Base-by-base conservation (phyloP, 805 yeast species). In the Metschnikowia bowlesiae region DNA sequence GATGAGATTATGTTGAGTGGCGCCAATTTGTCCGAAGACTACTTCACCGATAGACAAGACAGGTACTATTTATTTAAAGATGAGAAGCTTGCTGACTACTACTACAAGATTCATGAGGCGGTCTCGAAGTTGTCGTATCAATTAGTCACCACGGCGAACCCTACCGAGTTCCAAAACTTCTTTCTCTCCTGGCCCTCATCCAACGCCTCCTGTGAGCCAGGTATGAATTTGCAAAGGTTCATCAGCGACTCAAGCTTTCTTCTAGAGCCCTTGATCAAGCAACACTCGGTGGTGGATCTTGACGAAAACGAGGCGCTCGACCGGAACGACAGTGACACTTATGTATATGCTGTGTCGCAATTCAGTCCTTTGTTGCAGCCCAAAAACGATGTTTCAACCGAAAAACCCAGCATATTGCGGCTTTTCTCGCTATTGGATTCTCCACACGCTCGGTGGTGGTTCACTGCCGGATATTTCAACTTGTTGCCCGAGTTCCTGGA, bases 401-500 rank as follows among this genome's bases (percentile, higher is more conserved):
- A 94, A 62, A 83, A 85, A 55, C 83, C 83, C 7, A 82, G 87
- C 0, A 70, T 92, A 32, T 66, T 87, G 37, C 70, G 84, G 31
- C 65, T 87, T 4, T 70, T 88, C 39, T 76, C 88, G 2, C 75
- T 74, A 51, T 70, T 81, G 45, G 81, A 81, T 59, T 71, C 82
- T 38, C 75, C 82, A 28, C 61, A 69, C 10, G 76, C 84, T 29
- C 76, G 75, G 47, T 92, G 96, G 95, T 79, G 87, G 56, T 84
- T 94, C 60, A 94, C 99, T 0, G 97, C 98, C 0, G 99, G 99
- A 2, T 94, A 94, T 65, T 94, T 94, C 74, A 94, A 94, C 66
- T 85, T 94, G 82, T 80, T 85, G 37, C 88, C 95, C 0, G 82
- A 83, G 37, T 84, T 88, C 47, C 83, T 81, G 61, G 68, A 70